These are phyloP conservation scores for Gomphus bonarii DNA, from an alignment of 1,284 basidiomycete genomes.

Conservation along the genomic window DNA sequence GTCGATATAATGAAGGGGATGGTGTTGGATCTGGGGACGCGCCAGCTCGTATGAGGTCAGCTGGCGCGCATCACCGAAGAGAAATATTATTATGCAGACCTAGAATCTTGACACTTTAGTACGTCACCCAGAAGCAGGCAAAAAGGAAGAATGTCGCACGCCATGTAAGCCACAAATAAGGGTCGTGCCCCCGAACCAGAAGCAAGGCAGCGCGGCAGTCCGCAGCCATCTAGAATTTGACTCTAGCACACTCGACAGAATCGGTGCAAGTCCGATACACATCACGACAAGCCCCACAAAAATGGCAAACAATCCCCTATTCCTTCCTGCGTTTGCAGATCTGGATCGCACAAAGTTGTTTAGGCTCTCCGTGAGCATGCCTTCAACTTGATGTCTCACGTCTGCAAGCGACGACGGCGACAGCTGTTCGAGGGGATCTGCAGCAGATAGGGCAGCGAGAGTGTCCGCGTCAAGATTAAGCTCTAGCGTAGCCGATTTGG, in stretches of 20 bases:
- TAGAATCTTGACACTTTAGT: constrained; percentile 21
- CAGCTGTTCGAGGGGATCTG: not conserved
- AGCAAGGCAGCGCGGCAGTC: constrained; percentile 50
- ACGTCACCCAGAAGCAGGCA: constrained; percentile 5
- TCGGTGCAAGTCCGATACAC: constrained; percentile 37
- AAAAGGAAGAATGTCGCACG: constrained; percentile 24
- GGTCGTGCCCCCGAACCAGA: constrained; percentile 59
- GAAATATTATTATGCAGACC: constrained; percentile 47
- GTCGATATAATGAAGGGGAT: not conserved
- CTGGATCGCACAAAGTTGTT: constrained; percentile 56
- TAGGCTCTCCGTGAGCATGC: constrained; percentile 51
- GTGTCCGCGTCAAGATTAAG: constrained; percentile 48
- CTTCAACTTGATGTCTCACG: constrained; percentile 41
- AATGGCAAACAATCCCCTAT: constrained; percentile 57
- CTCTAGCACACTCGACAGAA: constrained; percentile 36
- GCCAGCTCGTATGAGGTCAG: constrained; percentile 65
- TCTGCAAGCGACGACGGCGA: constrained; percentile 32
- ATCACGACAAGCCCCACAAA: constrained; percentile 40
- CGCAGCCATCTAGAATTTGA: constrained; percentile 40
- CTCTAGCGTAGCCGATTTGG: constrained; percentile 55
- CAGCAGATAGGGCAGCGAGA: constrained; percentile 42
- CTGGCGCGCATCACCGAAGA: constrained; percentile 71
- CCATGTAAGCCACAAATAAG: constrained; percentile 56
- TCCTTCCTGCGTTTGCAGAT: constrained; percentile 65
- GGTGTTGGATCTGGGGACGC: constrained; percentile 29